Base-by-base conservation (phyloP, 75 land plant genomes). In the Cryptomeria japonica region DNA sequence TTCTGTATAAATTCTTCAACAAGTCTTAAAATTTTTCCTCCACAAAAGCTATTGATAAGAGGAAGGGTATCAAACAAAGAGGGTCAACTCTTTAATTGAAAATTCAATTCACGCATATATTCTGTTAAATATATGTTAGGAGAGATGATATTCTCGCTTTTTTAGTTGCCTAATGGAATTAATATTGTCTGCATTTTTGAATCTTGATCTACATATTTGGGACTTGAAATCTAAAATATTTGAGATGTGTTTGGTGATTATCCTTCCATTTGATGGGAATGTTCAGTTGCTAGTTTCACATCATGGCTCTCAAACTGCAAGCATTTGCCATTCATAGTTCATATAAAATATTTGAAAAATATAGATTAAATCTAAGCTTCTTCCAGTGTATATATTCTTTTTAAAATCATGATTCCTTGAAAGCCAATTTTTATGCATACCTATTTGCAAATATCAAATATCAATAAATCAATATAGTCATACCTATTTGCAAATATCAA, bases 261-360 rank as follows among this genome's bases (percentile, higher is more conserved):
- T 79, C 5, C 28, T 79, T 15, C 8, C 42, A 5, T 39, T 22
- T 39, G 80, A 77, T 77, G 41, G 41, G 15, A 15, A 77, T 18
- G 41, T 36, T 77, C 37, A 77, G 41, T 13, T 77, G 41, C 19
- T 31, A 3, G 41, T 77, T 37, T 0, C 7, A 25, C 46, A 79
- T 16, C 18, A 14, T 79, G 31, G 47, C 83, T 44, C 14, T 80
- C 47, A 28, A 44, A 25, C 46, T 42, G 4, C 47, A 41, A 42
- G 31, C n/a, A 37, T 22, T 39, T 38, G 41, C 0, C 42, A 15
- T 79, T 41, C 31, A 80, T 80, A 44, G 10, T 41, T n/a, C n/a
- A 82, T 82, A 46, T 82, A 82, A 82, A 82, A 82, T 46, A 82
- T 82, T 46, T 28, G 15, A 82, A 51, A 82, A 44, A 82, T 42